These are phyloP conservation scores for Knufia fluminis DNA, from an alignment of 2,329 filamentous ascomycete genomes.

Conservation along the genomic window DNA sequence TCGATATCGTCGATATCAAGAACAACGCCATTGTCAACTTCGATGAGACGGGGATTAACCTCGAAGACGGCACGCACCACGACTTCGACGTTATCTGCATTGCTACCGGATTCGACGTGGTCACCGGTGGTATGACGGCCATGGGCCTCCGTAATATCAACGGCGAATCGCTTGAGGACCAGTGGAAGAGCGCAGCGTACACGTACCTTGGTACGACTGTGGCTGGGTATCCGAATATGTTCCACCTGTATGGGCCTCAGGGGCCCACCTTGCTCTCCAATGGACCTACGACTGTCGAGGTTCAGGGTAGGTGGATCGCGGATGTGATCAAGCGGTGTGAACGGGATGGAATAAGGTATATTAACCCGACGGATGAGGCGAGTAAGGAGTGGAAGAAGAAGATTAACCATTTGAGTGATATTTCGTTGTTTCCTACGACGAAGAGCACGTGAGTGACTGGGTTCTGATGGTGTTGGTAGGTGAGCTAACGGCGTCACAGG, in stretches of 20 bases:
- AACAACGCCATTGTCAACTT: constrained; percentile 35
- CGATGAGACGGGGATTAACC: constrained; percentile 32
- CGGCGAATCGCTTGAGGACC: constrained; percentile 9
- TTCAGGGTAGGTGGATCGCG: constrained; percentile 47
- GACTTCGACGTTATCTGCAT: constrained; percentile 35
- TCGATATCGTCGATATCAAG: constrained; percentile 40
- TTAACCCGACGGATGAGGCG: constrained; percentile 42
- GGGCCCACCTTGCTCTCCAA: constrained; percentile 48
- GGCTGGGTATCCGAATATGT: constrained; percentile 40
- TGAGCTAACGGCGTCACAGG: background rate
- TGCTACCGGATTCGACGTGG: constrained; percentile 38
- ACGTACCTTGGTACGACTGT: constrained; percentile 36
- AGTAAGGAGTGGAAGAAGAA: constrained; percentile 42
- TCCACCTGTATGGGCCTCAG: constrained; percentile 47
- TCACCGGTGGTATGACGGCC: constrained; percentile 34
- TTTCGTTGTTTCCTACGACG: constrained; percentile 43
- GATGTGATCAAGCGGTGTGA: constrained; percentile 40
- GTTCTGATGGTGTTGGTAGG: too few relatives aligned
- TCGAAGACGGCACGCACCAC: constrained; percentile 30
- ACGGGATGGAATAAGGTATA: constrained; percentile 38
- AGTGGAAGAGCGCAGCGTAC: constrained; percentile 24
- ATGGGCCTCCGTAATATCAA: constrained; percentile 34
- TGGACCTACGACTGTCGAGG: constrained; percentile 46
- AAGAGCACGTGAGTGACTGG: constrained; percentile 20
- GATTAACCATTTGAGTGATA: constrained; percentile 25